Conservation (phyloP, 768 basidiomycete genomes). For the Lepiota venenata region DNA sequence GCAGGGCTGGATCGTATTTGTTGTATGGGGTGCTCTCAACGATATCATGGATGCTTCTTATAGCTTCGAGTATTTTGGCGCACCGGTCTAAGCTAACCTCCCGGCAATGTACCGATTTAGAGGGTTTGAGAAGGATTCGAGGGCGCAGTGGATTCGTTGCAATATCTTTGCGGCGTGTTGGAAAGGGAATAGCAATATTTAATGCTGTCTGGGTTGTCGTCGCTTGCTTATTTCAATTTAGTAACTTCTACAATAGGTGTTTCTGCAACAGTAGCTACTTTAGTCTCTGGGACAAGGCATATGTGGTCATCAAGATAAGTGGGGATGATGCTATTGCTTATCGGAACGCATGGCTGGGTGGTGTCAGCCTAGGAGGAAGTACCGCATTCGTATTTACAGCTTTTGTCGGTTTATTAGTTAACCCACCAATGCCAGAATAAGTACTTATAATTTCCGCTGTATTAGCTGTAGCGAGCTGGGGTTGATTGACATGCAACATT, state of each 20-base stretch:
- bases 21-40: conserved; percentile 29
- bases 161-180: conserved; percentile 25
- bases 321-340: conserved; percentile 21
- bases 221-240: conserved; percentile 29
- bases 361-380: conserved; percentile 13
- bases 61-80: conserved; percentile 26
- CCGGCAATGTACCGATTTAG: too few relatives aligned
- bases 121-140: too few relatives aligned
- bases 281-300: conserved; percentile 23
- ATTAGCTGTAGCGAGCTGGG: too few relatives aligned
- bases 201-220: conserved; percentile 30
- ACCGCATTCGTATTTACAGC: neutral
- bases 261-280: conserved; percentile 34
- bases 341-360: conserved; percentile 34
- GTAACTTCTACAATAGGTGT: conserved; percentile 29
- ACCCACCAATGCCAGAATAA: neutral
- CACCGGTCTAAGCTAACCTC: conserved; percentile 16
- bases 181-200: conserved; percentile 23
- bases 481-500: too few relatives aligned
- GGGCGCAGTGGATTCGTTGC: conserved; percentile 14
- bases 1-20: conserved; percentile 28
- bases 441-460: too few relatives aligned
- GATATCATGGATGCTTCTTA: conserved; percentile 27
- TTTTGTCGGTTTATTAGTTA: neutral
- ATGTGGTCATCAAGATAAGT: conserved; percentile 22